Evolutionary conservation across 2,329 filamentous ascomycete species (phyloP), one percentile per base, ranked within the genome.

Genomic region (Neopestalotiopsis sp.): DNA sequence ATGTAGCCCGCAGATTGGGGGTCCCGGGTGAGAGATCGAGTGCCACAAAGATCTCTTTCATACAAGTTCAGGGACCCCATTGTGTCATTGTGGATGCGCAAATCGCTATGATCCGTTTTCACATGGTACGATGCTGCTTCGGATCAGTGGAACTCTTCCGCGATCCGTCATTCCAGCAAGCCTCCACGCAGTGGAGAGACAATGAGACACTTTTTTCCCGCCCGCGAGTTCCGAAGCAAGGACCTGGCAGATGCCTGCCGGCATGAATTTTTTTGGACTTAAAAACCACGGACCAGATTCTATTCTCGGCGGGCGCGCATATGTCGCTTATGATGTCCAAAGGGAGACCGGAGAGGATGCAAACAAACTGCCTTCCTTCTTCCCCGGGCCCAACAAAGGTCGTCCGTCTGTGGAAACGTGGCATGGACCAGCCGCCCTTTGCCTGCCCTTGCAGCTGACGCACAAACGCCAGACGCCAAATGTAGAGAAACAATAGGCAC

Each of bases 41-140:
- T 61, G 53, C 32, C 65, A 67, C 65, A 59, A 30, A 42, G 53
- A 67, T 59, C 65, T 67, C 30, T 53, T 17, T 53, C 7, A n/a
- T 53, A 17, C 14, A 53, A n/a, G 42, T 14, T 5, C 42, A 49
- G 6, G 17, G 17, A 6, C 30, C 34, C 34, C 5, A 62, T 62
- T n/a, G 40, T 64, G 61, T 49, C 42, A 64, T 45, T 49, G 38
- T 34, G 59, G 34, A 13, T 34, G n/a, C 30, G 9, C 24, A 12
- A 7, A 56, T 14, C 30, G 57, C 24, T 59, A 3, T 24, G 57
- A 30, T 56, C 49, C 20, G 34, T 38, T 38, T 38, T 10, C 34
- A 17, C 9, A 53, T 53, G 45, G 45, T 53, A 53, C 45, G 45
- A 53, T 53, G 45, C 45, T 53, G 45, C 34, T 53, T 53, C 45